Evolutionary conservation across 345 rosid species (phyloP), one percentile per base, ranked within the genome.

Genomic region (Barbarea vulgaris): DNA sequence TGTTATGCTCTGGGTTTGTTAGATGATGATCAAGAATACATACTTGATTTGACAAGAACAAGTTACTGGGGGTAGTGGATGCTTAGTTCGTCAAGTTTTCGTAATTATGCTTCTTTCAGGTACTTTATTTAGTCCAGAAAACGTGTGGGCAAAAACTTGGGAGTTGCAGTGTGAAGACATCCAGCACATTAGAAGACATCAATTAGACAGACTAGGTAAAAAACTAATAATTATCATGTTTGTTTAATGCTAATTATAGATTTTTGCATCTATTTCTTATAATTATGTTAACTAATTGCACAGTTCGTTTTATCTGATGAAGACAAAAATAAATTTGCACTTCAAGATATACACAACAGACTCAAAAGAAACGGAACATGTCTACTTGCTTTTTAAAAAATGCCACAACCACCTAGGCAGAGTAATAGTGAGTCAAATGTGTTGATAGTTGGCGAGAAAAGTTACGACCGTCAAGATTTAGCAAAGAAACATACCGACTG

Each of bases 121-220:
- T 15, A 44, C 19, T 1, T 44, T 44, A 6, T 44, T 6, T n/a
- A 44, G 48, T 6, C 19, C 19, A 2, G 9, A 44, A 1, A 44
- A 0, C 6, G 48, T 44, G 18, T 44, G 48, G 48, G 8, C 3
- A 44, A 44, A n/a, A 0, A 44, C 48, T 0, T 44, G 48, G 18
- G 9, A 44, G 48, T 44, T 44, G 9, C 17, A 15, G 48, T 15
- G 9, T 44, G 48, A 44, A 2, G 9, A 44, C 9, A 44, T 44
- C 18, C 48, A 44, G 6, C 9, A 15, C 4, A 15, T 13, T 0
- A 0, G 0, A 2, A 6, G 48, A n/a, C 0, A 0, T 6, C 9
- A 44, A 0, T 44, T 15, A 44, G n/a, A 44, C 9, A 44, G 18
- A 44, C 18, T 3, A 6, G 48, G 9, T 44, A 42, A 37, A 7